Conservation (phyloP, 2,329 filamentous ascomycete genomes). For the Metarhizium humberi region DNA sequence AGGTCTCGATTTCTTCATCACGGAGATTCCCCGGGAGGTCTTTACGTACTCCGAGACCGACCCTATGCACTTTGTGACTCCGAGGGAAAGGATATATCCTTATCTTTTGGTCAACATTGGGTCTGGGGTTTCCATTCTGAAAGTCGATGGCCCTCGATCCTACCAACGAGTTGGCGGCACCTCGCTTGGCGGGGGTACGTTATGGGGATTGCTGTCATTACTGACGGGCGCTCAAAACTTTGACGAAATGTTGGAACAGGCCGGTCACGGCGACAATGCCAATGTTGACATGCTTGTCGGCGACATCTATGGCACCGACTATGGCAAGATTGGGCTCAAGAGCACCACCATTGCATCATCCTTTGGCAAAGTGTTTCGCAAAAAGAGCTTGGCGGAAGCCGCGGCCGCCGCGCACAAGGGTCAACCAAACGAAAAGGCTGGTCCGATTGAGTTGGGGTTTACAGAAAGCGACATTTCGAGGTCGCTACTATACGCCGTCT, state of each 20-base stretch:
- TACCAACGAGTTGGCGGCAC: constrained; percentile 91
- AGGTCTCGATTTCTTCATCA: constrained; percentile 98
- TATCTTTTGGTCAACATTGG: constrained; percentile 98
- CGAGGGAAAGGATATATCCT: constrained; percentile 77
- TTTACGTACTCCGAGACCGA: constrained; percentile 91
- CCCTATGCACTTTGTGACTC: constrained; percentile 80
- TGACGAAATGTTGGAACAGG: constrained; percentile 92
- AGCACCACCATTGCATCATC: constrained; percentile 91
- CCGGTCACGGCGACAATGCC: constrained; percentile 83
- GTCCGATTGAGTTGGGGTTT: constrained; percentile 43
- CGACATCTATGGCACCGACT: constrained; percentile 94
- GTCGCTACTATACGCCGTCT: constrained; percentile 87
- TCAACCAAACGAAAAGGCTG: constrained; percentile 34
- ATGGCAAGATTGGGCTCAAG: constrained; percentile 92
- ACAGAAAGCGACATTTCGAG: constrained; percentile 77
- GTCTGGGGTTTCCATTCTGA: constrained; percentile 93
- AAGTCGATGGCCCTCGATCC: constrained; percentile 80
- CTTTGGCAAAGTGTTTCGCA: constrained; percentile 92
- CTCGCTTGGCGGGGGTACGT: constrained; percentile 89
- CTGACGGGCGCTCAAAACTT: constrained; percentile 93
- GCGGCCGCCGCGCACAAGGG: constrained; percentile 65
- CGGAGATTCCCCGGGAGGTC: constrained; percentile 91
- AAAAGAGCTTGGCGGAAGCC: constrained; percentile 76
- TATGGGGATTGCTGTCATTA: constrained; percentile 89
- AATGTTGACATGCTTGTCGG: constrained; percentile 95